Evolutionary conservation across 192 early-diverging fungal species (phyloP), one percentile per base, ranked within the genome.

Genomic region (Mortierella claussenii): DNA sequence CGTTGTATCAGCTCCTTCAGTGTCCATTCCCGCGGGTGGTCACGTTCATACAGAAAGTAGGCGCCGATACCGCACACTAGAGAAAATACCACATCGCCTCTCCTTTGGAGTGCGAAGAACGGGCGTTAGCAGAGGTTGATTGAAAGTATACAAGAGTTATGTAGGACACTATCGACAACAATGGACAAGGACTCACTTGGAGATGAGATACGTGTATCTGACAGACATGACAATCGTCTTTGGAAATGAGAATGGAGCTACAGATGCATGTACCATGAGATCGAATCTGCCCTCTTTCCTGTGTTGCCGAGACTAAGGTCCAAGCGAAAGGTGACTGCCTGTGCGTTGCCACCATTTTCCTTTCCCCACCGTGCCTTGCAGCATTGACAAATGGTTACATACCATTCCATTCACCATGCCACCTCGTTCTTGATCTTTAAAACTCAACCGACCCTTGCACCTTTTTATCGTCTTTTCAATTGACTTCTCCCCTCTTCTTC

Each of bases 31-130:
- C 82, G 40, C 6, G 85, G 81, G 58, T 88, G 80, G 26, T 86
- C 85, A 2, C 75, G 57, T 48, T 88, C 86, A 40, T 86, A 85
- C 10, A 86, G 47, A 74, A 84, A 83, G 54, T 88, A 88, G 15
- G 83, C 86, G 12, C 80, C 50, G 15, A 83, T 69, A 26, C 85
- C 86, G 17, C 85, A 81, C 31, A 76, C 69, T 13, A 88, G 12
- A 1, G 86, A 84, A 55, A 86, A 86, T 12, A 82, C 60, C 46
- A 86, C 60, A 54, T 88, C 86, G 15, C 86, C 86, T 34, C 70
- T 60, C 65, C 85, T 83, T n/a, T n/a, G n/a, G 70, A 28, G 36
- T 47, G 45, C 51, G 21, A 47, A 48, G 7, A 5, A 11, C 47
- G 11, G 24, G 17, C 47, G 12, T 11, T 53, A 31, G n/a, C 26